Base-by-base conservation (phyloP, 768 basidiomycete genomes). In the Hirschioporus abietinus region DNA sequence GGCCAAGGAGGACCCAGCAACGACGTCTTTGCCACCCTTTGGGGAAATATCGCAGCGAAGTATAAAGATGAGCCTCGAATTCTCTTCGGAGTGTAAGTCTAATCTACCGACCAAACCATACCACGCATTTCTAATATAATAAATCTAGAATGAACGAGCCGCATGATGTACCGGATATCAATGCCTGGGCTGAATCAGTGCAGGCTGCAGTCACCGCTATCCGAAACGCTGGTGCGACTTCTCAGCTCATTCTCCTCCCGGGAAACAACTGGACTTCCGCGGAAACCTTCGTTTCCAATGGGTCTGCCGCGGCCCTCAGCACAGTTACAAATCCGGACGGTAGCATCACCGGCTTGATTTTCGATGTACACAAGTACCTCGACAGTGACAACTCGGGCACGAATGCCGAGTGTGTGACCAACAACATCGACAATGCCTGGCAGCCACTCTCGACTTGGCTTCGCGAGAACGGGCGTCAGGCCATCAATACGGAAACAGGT, bases 361-460 rank as follows among this genome's bases (percentile, higher is more conserved):
- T 88, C 70, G 87, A 88, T 70, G 85, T 87, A 1, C 87, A 88
- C 79, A 83, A 85, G 71, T 88, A 87, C 75, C 81, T 85, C 62
- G 86, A 88, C 73, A 76, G 70, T 18, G 84, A 87, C 70, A 83
- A 81, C 71, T 84, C 80, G 72, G 81, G 77, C 66, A 80, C 82
- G 23, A 70, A 79, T 63, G 71, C 74, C 1, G 81, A 81, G 35
- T 88, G 88, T 67, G 77, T 79, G 5, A 88, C 82, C 10, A 83
- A 86, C 73, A 84, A 85, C 75, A 85, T 83, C 58, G 78, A 78
- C 25, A 72, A 74, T 10, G 75, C 81, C 4, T 83, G 84, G 81
- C 71, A 69, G 1, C 79, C 82, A 7, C 78, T 87, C n/a, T 75
- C 80, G 1, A 70, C 73, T 20, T 88, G 82, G 81, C 78, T 88